These are phyloP conservation scores for Meyerozyma guilliermondii DNA, from an alignment of 1,139 yeast species.

Conservation along the genomic window DNA sequence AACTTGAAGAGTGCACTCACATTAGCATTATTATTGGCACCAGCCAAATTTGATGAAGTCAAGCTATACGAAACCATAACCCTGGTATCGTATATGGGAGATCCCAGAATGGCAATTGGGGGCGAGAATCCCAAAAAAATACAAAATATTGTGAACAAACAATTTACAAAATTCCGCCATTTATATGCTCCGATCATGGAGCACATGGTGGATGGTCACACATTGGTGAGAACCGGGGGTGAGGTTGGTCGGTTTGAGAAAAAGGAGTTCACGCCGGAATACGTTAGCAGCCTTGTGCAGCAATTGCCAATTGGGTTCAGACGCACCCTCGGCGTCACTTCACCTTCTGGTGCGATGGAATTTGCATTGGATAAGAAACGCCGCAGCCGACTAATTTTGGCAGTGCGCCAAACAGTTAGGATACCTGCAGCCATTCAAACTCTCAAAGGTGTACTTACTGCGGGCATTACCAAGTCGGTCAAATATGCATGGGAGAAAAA, in stretches of 20 bases:
- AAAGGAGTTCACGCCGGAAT: not conserved
- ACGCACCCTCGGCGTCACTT: not conserved
- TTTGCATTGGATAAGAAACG: slow-evolving; percentile 26
- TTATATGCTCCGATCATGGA: slow-evolving; percentile 63
- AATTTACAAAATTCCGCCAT: slow-evolving; percentile 58
- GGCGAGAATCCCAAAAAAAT: slow-evolving; percentile 93
- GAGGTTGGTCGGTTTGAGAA: not conserved
- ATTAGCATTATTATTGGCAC: slow-evolving; percentile 56
- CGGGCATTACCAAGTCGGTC: slow-evolving; percentile 70
- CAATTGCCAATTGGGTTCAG: not conserved
- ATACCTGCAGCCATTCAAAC: slow-evolving; percentile 73
- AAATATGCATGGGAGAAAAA: slow-evolving; percentile 78
- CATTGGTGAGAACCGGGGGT: slow-evolving; percentile 7
- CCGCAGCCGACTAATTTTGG: slow-evolving; percentile 31
- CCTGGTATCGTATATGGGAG: slow-evolving; percentile 82
- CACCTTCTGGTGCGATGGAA: not conserved
- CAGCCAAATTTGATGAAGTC: slow-evolving; percentile 45
- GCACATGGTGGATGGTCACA: slow-evolving; percentile 18
- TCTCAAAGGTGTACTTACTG: slow-evolving; percentile 78
- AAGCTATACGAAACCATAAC: slow-evolving; percentile 76
- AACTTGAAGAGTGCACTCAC: slow-evolving; percentile 78
- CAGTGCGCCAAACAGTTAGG: slow-evolving; percentile 57
- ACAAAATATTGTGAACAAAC: slow-evolving; percentile 76
- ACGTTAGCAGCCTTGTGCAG: not conserved
- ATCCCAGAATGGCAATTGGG: slow-evolving; percentile 78